Evolutionary conservation across 768 basidiomycete genomes (phyloP), one percentile per base, ranked within the genome.

Genomic region (Russula emetica): DNA sequence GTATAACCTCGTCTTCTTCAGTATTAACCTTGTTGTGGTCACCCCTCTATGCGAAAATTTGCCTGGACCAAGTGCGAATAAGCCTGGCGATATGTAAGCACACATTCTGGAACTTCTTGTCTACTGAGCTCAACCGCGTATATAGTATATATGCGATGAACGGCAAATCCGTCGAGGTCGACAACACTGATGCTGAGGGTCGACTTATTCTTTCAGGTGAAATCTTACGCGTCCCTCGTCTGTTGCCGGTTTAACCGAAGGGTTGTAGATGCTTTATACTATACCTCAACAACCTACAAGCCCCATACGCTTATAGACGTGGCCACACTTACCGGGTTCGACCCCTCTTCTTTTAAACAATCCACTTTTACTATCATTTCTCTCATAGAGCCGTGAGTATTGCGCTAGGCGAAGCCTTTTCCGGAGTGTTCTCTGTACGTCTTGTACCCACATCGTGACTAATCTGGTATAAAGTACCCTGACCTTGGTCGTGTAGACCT

Each of bases 161-260:
- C 68, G 90, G 92, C 42, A 93, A 92, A 74, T 85, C 87, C 0
- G 81, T 94, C 20, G 90, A 94, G 71, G 82, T 94, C 32, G 90
- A 93, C 74, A 92, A 92, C 72, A 94, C 92, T 0, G 92, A 92
- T 71, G 90, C 90, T 7, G 90, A 91, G 70, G 90, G 89, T 13
- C 84, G 90, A 14, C 76, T 93, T 49, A 77, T 92, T 34, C 82
- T 93, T 54, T 82, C 91, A 54, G 86, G 85, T 86, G 60, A 50
- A 79, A 69, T 13, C 20, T n/a, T 8, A 40, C 36, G 7, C 10
- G 30, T 34, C 51, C 10, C 36, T 34, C 14, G 49, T 38, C 45
- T 47, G 13, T 24, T 44, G 14, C 10, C 28, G 18, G 36, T 5
- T 32, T 45, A 47, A 24, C 38, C n/a, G 9, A 54, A 51, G n/a